Conservation (phyloP, 1,284 basidiomycete species). For the Macrocybe sp. region DNA sequence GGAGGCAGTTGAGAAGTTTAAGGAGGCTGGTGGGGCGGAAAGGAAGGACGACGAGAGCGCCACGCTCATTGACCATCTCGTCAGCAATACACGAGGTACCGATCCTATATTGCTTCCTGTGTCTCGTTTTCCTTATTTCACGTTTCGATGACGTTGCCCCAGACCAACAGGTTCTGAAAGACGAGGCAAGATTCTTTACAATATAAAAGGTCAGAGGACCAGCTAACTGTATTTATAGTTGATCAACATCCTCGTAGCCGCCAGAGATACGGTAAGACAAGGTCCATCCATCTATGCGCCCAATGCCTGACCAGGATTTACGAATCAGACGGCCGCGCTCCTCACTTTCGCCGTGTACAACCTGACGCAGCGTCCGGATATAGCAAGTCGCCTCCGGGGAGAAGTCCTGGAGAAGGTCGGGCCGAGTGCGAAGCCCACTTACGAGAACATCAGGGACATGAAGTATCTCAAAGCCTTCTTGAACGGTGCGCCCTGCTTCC, state of each 20-base stretch:
- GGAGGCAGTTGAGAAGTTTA: slow-evolving; percentile 23
- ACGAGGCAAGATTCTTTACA: slow-evolving; percentile 23
- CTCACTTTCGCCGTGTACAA: background rate
- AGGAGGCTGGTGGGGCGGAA: slow-evolving; percentile 11
- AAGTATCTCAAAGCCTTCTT: slow-evolving; percentile 51
- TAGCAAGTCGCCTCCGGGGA: background rate
- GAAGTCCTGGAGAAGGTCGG: slow-evolving; percentile 37
- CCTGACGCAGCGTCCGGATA: background rate
- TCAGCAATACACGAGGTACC: slow-evolving; percentile 34
- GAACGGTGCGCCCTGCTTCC: background rate
- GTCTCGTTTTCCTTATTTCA: background rate
- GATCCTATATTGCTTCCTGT: slow-evolving; percentile 1
- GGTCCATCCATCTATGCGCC: no score
- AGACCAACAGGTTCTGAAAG: slow-evolving; percentile 33
- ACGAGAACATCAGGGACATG: slow-evolving; percentile 52
- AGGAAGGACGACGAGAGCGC: slow-evolving; percentile 26
- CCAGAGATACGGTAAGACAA: background rate
- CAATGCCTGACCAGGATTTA: no score
- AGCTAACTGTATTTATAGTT: background rate
- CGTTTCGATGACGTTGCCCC: background rate
- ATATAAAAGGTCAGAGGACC: background rate
- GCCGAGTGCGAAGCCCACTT: slow-evolving; percentile 37
- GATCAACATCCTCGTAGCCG: background rate
- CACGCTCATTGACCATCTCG: slow-evolving; percentile 35
- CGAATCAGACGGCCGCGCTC: background rate